Conservation (phyloP, 176 grass and related monocot species). For the Oryza meyeriana region DNA sequence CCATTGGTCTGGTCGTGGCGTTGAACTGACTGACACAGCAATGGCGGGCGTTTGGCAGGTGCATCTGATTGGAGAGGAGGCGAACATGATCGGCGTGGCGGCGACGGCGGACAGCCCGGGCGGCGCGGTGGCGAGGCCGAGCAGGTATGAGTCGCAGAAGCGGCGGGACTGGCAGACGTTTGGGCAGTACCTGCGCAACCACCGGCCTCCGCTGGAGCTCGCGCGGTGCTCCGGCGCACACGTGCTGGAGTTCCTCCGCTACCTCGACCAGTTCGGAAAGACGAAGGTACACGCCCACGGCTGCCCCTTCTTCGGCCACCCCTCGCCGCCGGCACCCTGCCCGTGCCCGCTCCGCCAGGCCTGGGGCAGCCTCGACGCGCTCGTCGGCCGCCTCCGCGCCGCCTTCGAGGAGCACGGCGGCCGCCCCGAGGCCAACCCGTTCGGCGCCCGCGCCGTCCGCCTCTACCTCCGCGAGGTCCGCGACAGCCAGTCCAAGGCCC, state of each 20-base stretch:
- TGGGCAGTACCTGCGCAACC: conserved; percentile 70
- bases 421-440: conserved; percentile 52
- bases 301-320: conserved; percentile 71
- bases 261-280: conserved; percentile 86
- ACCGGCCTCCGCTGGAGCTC: conserved; percentile 61
- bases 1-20: neutral
- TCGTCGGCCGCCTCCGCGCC: conserved; percentile 70
- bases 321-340: conserved; percentile 55
- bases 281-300: conserved; percentile 57
- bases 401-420: conserved; percentile 80
- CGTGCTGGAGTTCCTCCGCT: conserved; percentile 70
- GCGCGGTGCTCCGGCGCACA: conserved; percentile 62
- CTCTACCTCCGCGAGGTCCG: conserved; percentile 65
- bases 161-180: conserved; percentile 82
- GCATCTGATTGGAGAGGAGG: too few species aligned
- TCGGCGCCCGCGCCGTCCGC: conserved; percentile 57
- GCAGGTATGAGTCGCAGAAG: conserved; percentile 84
- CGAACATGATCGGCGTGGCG: neutral
- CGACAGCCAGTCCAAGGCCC: conserved; percentile 48
- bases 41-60: neutral
- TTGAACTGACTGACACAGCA: neutral
- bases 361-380: conserved; percentile 63
- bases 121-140: conserved; percentile 22
- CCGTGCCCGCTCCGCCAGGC: conserved; percentile 69
- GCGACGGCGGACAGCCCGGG: conserved; percentile 21